Conservation (phyloP, 192 early-diverging fungal species). For the Coemansia sp. region DNA sequence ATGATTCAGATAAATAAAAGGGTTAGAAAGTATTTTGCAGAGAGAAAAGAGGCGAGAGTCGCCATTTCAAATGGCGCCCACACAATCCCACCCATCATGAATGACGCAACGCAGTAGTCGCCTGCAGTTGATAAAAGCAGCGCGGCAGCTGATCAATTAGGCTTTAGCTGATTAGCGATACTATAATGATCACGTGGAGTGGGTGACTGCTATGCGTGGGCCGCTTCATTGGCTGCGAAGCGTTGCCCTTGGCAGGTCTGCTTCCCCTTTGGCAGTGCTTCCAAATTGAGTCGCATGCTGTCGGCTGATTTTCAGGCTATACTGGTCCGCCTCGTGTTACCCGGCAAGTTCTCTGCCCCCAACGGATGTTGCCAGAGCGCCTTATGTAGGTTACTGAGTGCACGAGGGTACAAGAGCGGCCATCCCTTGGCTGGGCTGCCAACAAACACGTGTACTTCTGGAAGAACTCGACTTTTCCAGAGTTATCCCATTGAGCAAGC, state of each 20-base stretch:
- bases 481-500: not conserved
- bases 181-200: no score
- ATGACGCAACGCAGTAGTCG: no score
- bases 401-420: constrained; percentile 2
- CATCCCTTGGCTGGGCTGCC: not conserved
- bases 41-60: not conserved
- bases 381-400: not conserved
- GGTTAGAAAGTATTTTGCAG: not conserved
- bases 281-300: not conserved
- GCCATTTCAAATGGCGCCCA: no score
- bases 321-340: not conserved
- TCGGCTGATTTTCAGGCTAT: not conserved
- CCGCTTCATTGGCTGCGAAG: not conserved
- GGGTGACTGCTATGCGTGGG: not conserved
- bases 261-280: not conserved
- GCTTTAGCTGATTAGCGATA: no score
- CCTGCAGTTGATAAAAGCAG: no score
- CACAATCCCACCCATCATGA: no score
- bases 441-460: not conserved
- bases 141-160: no score
- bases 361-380: not conserved
- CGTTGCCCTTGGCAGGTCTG: not conserved
- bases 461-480: not conserved
- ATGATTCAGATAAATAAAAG: constrained; percentile 7
- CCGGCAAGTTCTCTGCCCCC: not conserved